A percentile compares a stretch with the other conserved stretches of the same genome.
Evolutionary conservation across 805 yeast species (phyloP).

Genomic region (Spathaspora arborariae): DNA sequence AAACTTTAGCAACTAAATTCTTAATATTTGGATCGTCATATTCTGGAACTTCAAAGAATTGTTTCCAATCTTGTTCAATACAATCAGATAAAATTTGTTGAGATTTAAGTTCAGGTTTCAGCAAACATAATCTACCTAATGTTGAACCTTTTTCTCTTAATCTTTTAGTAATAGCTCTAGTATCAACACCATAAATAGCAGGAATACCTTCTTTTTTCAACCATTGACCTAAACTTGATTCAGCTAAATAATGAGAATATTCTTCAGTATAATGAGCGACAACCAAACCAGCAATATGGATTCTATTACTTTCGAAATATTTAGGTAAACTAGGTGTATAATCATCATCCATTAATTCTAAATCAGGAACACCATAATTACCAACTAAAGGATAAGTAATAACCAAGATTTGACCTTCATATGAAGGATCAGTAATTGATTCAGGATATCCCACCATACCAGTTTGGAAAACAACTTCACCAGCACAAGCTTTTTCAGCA

Average conservation of each 20-base stretch:
- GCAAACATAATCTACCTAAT: conserved; percentile 80
- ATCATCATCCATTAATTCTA: conserved; percentile 57
- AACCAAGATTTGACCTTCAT: conserved; percentile 95
- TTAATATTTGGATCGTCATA: conserved; percentile 91
- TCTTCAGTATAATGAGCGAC: conserved; percentile 97
- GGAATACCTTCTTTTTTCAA: conserved; percentile 88
- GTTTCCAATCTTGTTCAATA: conserved; percentile 47
- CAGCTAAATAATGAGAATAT: conserved; percentile 90
- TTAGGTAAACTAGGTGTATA: conserved; percentile 74
- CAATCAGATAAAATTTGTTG: conserved; percentile 30
- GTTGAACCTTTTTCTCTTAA: conserved; percentile 92
- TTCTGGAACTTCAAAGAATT: conserved; percentile 68
- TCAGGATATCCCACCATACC: conserved; percentile 99
- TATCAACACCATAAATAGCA: conserved; percentile 96
- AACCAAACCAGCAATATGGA: conserved; percentile 95
- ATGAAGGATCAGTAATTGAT: conserved; percentile 96
- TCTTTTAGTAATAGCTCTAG: conserved; percentile 89
- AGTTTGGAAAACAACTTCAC: conserved; percentile 98
- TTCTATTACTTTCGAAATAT: conserved; percentile 87
- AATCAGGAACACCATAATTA: conserved; percentile 98
- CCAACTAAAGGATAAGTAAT: conserved; percentile 97
- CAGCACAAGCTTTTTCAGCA: conserved; percentile 83
- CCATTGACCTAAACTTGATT: conserved; percentile 91
- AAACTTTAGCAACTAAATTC: conserved; percentile 90
- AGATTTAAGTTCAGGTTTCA: conserved; percentile 33